Evolutionary conservation across 108 stramenopile species (phyloP), one percentile per base, ranked within the genome.

Genomic region (Phaeodactylum tricornutum): DNA sequence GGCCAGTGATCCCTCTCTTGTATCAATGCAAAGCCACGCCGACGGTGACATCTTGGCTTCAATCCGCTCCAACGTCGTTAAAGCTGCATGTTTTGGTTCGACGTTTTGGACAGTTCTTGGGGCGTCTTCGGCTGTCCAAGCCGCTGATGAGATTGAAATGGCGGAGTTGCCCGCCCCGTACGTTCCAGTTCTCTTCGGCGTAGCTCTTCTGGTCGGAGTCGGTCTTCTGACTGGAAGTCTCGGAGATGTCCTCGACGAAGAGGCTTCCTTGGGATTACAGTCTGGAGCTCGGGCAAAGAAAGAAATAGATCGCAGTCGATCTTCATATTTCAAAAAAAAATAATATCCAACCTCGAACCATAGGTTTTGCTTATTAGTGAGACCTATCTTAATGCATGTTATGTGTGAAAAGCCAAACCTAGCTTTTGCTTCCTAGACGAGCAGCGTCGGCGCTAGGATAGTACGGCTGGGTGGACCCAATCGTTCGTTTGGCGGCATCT

Each of bases 171-270:
- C 79, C 7, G 75, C 79, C 12, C 61, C 66, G 8, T 81, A 74
- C 39, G 67, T 84, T 27, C 87, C 87, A 4, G 76, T 74, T 41
- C 29, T 81, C 29, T 84, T 89, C 51, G 83, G 61, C 9, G 61
- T 89, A 43, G 75, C 50, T n/a, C 40, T 89, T 26, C 28, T 89
- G 29, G 77, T 64, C n/a, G 87, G 87, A 34, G 82, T 89, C 8
- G 87, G 82, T 48, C 47, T 77, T 0, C 53, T 89, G 59, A 89
- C 87, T 3, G 36, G 59, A 21, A 74, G 69, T 52, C 47, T 89
- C 7, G 87, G 87, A 31, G 71, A 89, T 64, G 82, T 89, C 4
- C 82, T 82, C 75, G 61, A 74, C 30, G 87, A 87, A 73, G 86
- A 87, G 67, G 72, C 86, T 5, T 50, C 51, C 1, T 53, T 89